Evolutionary conservation across 129 eudicot species (phyloP).

Genomic region (Calendula officinalis): DNA sequence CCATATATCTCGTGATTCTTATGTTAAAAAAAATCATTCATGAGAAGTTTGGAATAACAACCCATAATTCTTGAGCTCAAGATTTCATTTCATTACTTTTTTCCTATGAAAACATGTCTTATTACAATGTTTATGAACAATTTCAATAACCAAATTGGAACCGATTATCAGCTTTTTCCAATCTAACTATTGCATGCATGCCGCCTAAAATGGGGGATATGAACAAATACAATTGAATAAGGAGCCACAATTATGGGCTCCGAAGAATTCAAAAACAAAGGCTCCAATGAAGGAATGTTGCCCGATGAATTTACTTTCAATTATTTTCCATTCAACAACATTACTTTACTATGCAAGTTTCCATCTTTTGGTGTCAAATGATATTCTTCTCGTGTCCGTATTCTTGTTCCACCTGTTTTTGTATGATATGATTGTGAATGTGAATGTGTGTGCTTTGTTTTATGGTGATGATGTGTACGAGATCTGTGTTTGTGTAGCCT

Average conservation of each 20-base stretch:
- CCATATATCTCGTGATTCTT: too few species aligned
- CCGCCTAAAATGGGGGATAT: slow-evolving; percentile 48
- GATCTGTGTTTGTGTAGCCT: slow-evolving; percentile 36
- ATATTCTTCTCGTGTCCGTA: slow-evolving; percentile 54
- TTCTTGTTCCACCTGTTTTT: slow-evolving; percentile 11
- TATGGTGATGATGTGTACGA: slow-evolving; percentile 36
- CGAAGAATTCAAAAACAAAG: slow-evolving; percentile 46
- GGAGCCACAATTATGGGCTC: slow-evolving; percentile 61
- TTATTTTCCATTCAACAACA: slow-evolving; percentile 63
- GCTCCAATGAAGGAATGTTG: slow-evolving; percentile 53
- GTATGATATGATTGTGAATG: slow-evolving; percentile 17
- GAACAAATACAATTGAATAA: slow-evolving; percentile 65
- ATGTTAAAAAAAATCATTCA: background rate
- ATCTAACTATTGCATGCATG: slow-evolving; percentile 48
- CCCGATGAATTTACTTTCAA: slow-evolving; percentile 49
- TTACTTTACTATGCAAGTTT: slow-evolving; percentile 63
- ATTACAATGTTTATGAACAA: slow-evolving; percentile 9
- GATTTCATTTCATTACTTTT: background rate
- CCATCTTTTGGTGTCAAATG: slow-evolving; percentile 80
- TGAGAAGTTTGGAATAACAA: background rate
- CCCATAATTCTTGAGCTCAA: background rate
- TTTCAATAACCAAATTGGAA: slow-evolving; percentile 16
- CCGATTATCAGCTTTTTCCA: slow-evolving; percentile 17
- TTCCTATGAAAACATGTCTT: background rate
- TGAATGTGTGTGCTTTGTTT: slow-evolving; percentile 24